phyloP scores from a whole-genome alignment of 2,329 filamentous ascomycete species.

The Colletotrichum cuscutae region DNA sequence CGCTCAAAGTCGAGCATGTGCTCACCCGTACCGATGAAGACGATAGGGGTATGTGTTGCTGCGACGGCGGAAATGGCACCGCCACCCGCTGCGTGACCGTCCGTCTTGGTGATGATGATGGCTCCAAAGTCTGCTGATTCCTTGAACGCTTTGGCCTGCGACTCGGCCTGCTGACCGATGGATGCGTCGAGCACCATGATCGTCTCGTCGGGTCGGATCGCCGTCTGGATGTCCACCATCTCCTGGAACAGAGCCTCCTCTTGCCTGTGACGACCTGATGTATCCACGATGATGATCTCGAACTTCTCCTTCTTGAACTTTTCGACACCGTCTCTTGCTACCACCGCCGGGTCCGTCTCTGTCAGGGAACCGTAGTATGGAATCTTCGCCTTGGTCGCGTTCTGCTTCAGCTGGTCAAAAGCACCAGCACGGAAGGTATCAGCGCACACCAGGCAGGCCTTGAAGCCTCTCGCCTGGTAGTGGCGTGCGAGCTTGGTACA shows the following conservation, averaged over 20 bases:
- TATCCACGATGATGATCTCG: slow-evolving; percentile 98
- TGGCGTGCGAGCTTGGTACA: slow-evolving; percentile 97
- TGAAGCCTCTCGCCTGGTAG: slow-evolving; percentile 94
- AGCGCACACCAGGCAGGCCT: slow-evolving; percentile 92
- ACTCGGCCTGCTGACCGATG: slow-evolving; percentile 95
- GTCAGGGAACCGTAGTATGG: slow-evolving; percentile 98
- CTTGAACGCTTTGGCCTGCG: slow-evolving; percentile 96
- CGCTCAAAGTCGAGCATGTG: slow-evolving; percentile 95
- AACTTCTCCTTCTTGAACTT: slow-evolving; percentile 99
- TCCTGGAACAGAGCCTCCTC: slow-evolving; percentile 96
- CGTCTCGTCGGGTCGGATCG: slow-evolving; percentile 92
- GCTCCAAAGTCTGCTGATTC: slow-evolving; percentile 96
- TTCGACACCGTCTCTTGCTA: slow-evolving; percentile 94
- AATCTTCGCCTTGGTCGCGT: slow-evolving; percentile 98
- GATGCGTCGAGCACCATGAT: slow-evolving; percentile 98
- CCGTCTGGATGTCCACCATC: slow-evolving; percentile 95
- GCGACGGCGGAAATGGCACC: slow-evolving; percentile 98
- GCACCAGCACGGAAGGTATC: slow-evolving; percentile 99
- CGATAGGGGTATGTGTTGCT: slow-evolving; percentile 94
- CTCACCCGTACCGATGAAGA: slow-evolving; percentile 97
- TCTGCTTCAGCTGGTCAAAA: slow-evolving; percentile 98
- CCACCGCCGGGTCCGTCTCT: slow-evolving; percentile 93
- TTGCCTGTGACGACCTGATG: slow-evolving; percentile 92
- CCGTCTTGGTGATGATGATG: slow-evolving; percentile 99
- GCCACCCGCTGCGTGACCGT: slow-evolving; percentile 94